Percentiles rank a stretch among this genome's conserved stretches.
Evolutionary conservation across 768 basidiomycete genomes (phyloP).

Genomic region (Lentinus brumalis): DNA sequence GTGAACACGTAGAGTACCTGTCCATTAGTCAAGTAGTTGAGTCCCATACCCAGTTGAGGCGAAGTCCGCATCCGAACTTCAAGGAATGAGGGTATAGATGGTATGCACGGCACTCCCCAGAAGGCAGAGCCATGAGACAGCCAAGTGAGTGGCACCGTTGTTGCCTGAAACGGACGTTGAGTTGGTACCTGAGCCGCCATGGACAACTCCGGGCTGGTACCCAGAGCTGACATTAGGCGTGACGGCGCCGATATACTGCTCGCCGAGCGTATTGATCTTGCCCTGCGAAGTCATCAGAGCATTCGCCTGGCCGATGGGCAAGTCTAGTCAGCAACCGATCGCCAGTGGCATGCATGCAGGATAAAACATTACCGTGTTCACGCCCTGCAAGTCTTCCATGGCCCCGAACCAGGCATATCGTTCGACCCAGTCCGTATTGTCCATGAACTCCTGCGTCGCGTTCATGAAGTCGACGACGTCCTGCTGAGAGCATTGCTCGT

Average conservation of each 20-base stretch:
- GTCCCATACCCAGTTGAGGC: too few relatives aligned
- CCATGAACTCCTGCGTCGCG: slow-evolving; percentile 55
- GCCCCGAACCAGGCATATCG: slow-evolving; percentile 66
- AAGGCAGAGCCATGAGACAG: background rate
- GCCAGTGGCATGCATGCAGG: background rate
- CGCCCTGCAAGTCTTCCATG: slow-evolving; percentile 49
- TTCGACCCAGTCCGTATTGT: slow-evolving; percentile 52
- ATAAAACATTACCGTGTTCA: slow-evolving; percentile 42
- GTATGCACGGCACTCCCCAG: background rate
- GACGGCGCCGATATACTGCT: slow-evolving; percentile 47
- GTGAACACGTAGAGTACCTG: too few relatives aligned
- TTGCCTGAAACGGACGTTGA: background rate
- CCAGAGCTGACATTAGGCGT: slow-evolving; percentile 20
- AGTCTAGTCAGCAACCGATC: background rate
- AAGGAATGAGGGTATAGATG: too few relatives aligned
- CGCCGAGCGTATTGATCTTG: slow-evolving; percentile 48
- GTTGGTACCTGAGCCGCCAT: slow-evolving; percentile 22
- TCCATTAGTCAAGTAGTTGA: too few relatives aligned
- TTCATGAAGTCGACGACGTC: slow-evolving; percentile 53
- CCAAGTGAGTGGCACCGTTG: background rate
- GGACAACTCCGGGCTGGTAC: slow-evolving; percentile 25
- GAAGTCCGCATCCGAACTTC: too few relatives aligned
- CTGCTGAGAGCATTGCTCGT: slow-evolving; percentile 46
- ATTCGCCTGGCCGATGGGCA: slow-evolving; percentile 36
- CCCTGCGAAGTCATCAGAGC: slow-evolving; percentile 45